Evolutionary conservation across 257 asterid genomes (phyloP), one percentile per base, ranked within the genome.

Genomic region (Capsicum chinense): DNA sequence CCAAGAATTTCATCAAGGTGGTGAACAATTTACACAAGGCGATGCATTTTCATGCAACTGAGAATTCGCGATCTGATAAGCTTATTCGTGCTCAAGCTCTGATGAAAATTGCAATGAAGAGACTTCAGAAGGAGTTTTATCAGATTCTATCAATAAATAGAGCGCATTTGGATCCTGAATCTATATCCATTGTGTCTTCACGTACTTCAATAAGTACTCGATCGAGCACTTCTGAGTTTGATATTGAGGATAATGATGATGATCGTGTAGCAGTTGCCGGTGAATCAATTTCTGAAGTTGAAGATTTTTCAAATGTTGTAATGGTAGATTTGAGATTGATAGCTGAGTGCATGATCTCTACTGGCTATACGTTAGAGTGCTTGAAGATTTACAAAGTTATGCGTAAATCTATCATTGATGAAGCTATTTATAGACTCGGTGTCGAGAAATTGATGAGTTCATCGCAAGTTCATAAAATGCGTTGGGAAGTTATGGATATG

Each of bases 381-480:
- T 78, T 94, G 83, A 88, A 90, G 14, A 91, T 95, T 0, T 95
- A 95, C 88, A 94, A 83, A 15, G 80, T 90, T 10, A 90, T 95
- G 3, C 94, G 99, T 26, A 95, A 94, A 89, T 95, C 98, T 19
- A 93, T 93, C 5, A 92, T 95, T 0, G 98, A 95, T 83, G 99
- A 95, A 85, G 92, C 93, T 2, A 90, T 95, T 21, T 91, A 88
- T 82, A 90, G 83, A 87, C 94, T 95, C 19, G 33, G 33, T 26
- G 33, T 26, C 33, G 33, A 26, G 2, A 26, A 26, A 26, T 26
- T 26, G 33, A 26, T 26, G 33, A 26, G 33, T 26, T 26, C 33
- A 1, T 26, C 33, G 2, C 33, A 26, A 26, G 33, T 26, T 26
- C 33, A 26, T 26, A 26, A 26, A 26, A 26, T 26, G 33, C 33